Conservation (phyloP, 2,329 filamentous ascomycete species). For the Botrytis aclada region DNA sequence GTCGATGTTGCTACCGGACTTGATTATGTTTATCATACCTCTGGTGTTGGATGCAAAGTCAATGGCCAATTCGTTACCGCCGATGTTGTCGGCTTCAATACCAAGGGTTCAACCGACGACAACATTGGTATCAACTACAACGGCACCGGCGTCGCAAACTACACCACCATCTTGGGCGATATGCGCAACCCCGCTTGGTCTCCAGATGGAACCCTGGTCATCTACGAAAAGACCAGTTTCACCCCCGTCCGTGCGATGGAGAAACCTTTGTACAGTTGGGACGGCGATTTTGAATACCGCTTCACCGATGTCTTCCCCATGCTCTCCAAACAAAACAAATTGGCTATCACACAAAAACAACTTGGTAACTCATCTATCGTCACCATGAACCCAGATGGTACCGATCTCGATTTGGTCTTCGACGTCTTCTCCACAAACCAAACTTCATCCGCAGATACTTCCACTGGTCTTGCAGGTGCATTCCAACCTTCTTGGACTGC, state of each 20-base stretch:
- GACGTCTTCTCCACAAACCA: constrained; percentile 23
- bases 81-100: constrained; percentile 24
- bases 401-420: constrained; percentile 32
- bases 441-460: constrained; percentile 1
- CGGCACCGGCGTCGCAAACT: constrained; percentile 3
- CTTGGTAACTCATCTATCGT: constrained; percentile 42
- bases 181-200: constrained; percentile 29
- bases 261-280: constrained; percentile 42
- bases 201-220: constrained; percentile 25
- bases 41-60: constrained; percentile 25
- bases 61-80: constrained; percentile 22
- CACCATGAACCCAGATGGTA: constrained; percentile 29
- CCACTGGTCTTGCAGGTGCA: constrained; percentile 39
- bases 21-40: constrained; percentile 35
- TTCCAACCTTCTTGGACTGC: constrained; percentile 43
- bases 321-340: constrained; percentile 27
- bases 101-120: constrained; percentile 19
- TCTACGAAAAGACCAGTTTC: constrained; percentile 30
- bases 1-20: constrained; percentile 43
- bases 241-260: constrained; percentile 39
- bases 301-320: constrained; percentile 45
- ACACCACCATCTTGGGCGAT: constrained; percentile 16
- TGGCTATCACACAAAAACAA: constrained; percentile 42
- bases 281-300: constrained; percentile 43
- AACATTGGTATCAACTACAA: constrained; percentile 28